phyloP scores from a whole-genome alignment of 2,329 filamentous ascomycete genomes.

The Phialophora verrucosa region DNA sequence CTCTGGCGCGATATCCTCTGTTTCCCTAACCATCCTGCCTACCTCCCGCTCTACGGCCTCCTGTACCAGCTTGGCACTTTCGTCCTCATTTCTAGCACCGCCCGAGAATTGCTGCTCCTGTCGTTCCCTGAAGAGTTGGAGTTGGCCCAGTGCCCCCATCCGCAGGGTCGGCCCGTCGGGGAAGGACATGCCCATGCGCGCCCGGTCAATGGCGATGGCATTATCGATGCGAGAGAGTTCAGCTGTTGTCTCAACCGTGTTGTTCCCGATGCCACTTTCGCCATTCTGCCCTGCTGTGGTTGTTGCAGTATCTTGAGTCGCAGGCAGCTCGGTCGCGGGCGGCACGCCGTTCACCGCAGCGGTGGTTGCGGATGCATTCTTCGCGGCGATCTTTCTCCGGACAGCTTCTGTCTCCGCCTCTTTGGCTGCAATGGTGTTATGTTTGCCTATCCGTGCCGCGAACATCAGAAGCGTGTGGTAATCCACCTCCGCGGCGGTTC shows the following conservation, averaged over 20 bases:
- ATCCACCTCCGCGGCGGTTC: conserved; percentile 45
- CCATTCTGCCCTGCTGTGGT: background rate
- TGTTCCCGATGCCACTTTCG: conserved; percentile 18
- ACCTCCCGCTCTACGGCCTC: conserved; percentile 52
- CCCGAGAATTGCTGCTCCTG: conserved; percentile 53
- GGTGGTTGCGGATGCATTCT: conserved; percentile 10
- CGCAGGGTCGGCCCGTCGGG: conserved; percentile 53
- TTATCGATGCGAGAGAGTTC: conserved; percentile 44
- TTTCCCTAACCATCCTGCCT: conserved; percentile 55
- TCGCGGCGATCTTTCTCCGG: conserved; percentile 32
- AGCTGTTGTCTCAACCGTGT: conserved; percentile 26
- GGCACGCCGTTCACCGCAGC: background rate
- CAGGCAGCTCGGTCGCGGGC: background rate
- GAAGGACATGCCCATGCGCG: conserved; percentile 52
- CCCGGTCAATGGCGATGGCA: conserved; percentile 45
- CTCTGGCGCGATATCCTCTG: conserved; percentile 55
- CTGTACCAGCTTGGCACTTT: conserved; percentile 56
- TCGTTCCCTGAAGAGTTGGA: conserved; percentile 53
- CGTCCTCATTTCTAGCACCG: conserved; percentile 1
- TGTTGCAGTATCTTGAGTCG: background rate
- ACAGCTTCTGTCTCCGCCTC: conserved; percentile 47
- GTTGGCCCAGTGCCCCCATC: conserved; percentile 53
- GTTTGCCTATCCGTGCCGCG: conserved; percentile 54
- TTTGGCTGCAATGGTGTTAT: conserved; percentile 52
- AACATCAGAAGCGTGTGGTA: conserved; percentile 53